Conservation (phyloP, 179 eudicot genomes). For the Sideroxylon spinosum region DNA sequence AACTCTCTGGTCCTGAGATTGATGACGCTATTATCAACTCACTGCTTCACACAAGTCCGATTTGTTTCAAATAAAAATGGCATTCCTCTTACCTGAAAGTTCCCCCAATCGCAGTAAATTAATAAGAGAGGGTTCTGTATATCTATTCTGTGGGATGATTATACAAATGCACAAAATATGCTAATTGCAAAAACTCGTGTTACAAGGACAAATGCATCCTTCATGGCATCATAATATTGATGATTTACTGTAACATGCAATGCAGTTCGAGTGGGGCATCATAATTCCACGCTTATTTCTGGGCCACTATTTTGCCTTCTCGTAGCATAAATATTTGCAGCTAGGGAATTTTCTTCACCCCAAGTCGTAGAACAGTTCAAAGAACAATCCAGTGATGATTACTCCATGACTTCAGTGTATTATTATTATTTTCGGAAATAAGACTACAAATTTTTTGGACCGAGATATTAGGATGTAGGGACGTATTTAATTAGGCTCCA, state of each 20-base stretch:
- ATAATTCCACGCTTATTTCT: neutral
- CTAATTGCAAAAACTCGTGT: neutral
- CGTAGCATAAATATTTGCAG: neutral
- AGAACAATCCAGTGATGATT: too few species aligned
- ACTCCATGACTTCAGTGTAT: too few species aligned
- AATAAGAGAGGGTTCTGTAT: neutral
- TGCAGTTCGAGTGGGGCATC: too few species aligned
- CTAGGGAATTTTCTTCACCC: neutral
- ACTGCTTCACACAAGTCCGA: slow-evolving; percentile 11
- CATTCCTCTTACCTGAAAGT: slow-evolving; percentile 24
- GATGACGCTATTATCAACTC: neutral
- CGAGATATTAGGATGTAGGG: too few species aligned
- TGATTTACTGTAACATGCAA: too few species aligned
- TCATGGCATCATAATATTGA: too few species aligned
- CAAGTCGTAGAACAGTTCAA: too few species aligned
- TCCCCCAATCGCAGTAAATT: neutral
- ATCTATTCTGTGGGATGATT: neutral
- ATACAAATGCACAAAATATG: neutral
- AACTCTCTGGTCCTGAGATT: neutral
- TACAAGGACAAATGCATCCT: neutral
- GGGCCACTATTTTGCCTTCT: neutral
- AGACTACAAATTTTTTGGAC: too few species aligned
- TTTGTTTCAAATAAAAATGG: slow-evolving; percentile 25
- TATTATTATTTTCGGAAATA: too few species aligned
- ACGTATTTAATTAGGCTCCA: too few species aligned